Evolutionary conservation across 176 grass and related monocot genomes (phyloP), one percentile per base, ranked within the genome.

Genomic region (Cenchrus purpureus): DNA sequence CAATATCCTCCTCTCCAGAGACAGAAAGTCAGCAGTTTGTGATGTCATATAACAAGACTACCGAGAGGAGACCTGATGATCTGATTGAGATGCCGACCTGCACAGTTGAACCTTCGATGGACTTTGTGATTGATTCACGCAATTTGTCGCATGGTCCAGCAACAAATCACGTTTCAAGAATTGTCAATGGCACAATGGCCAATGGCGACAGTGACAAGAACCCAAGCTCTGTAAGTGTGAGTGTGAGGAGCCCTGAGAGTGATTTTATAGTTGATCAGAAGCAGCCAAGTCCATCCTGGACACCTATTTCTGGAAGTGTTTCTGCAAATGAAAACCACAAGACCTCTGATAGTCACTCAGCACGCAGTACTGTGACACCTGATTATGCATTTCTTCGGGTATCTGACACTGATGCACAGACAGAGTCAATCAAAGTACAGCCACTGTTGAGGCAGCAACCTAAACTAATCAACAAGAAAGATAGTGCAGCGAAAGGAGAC

Each of bases 11-110:
- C 62, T 71, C 42, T 89, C 85, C 68, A 13, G 82, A 86, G 19
- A 89, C 79, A 48, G 86, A 88, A 44, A 84, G 73, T 86, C 83
- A 46, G 54, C 88, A 87, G 40, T 92, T 88, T 32, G 86, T 89
- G 56, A 83, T 90, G 83, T 89, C 86, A 73, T 90, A 95, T 89
- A 89, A 76, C 78, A 94, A 94, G 71, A 82, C 65, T 28, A 66
- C 60, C 44, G 79, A 74, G 77, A 68, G 34, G 61, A 82, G 32
- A 81, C 80, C 79, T 16, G 74, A 86, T 65, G 85, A 88, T 90
- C 54, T 81, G 60, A 50, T 90, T 78, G 83, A 88, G 87, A 89
- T 71, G 48, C 79, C 58, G 60, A 82, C 79, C 20, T 76, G 68
- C 52, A 74, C 86, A 78, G 68, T 81, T 83, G 55, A 95, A 78